phyloP scores from a whole-genome alignment of 1,139 yeast species.

The Diutina pseudorugosa region DNA sequence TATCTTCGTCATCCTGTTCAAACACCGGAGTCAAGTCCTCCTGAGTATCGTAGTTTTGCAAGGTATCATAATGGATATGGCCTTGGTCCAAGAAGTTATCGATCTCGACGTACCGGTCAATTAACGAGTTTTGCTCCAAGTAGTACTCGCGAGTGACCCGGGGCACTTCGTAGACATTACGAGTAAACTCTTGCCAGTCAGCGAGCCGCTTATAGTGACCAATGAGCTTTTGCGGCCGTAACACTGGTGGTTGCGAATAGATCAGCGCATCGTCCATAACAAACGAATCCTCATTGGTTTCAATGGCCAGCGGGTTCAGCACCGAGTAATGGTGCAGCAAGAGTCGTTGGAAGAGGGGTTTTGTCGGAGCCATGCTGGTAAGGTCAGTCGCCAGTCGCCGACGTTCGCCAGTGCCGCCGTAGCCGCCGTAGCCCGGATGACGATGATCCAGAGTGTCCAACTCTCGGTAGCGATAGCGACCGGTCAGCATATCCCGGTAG shows the following conservation, averaged over 20 bases:
- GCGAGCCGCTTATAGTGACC: slow-evolving; percentile 37
- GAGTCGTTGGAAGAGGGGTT: slow-evolving; percentile 18
- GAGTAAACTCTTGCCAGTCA: slow-evolving; percentile 32
- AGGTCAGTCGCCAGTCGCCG: background rate
- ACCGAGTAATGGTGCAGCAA: slow-evolving; percentile 21
- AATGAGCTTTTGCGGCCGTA: slow-evolving; percentile 45
- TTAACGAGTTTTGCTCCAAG: slow-evolving; percentile 43
- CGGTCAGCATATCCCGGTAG: slow-evolving; percentile 2
- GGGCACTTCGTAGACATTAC: slow-evolving; percentile 10
- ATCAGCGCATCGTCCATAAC: slow-evolving; percentile 6
- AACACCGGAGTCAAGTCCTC: background rate
- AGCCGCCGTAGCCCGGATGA: background rate
- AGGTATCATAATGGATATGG: slow-evolving; percentile 47
- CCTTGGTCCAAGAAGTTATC: slow-evolving; percentile 65
- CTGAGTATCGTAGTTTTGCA: slow-evolving; percentile 33
- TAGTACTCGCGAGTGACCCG: slow-evolving; percentile 25
- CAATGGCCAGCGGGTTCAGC: slow-evolving; percentile 14
- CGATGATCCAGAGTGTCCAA: background rate
- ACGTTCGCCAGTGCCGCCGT: background rate
- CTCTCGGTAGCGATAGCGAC: slow-evolving; percentile 1
- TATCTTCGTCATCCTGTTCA: background rate
- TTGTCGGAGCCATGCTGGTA: background rate
- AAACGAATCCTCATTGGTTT: slow-evolving; percentile 5
- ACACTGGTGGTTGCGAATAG: slow-evolving; percentile 10
- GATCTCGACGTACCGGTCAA: slow-evolving; percentile 45